These are phyloP conservation scores for Mucor plumbeus DNA, from an alignment of 371 early-diverging fungal genomes.

Conservation along the genomic window DNA sequence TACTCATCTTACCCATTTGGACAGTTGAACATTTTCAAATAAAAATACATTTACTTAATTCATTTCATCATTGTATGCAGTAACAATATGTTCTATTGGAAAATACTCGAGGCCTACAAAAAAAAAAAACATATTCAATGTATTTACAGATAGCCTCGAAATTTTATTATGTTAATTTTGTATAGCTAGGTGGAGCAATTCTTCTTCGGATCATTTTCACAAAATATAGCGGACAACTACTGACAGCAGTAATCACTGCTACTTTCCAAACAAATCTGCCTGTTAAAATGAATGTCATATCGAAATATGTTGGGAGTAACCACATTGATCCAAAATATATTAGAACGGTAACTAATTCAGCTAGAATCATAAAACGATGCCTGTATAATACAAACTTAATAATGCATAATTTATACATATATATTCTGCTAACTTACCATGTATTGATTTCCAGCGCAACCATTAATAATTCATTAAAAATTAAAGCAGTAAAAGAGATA, in stretches of 20 bases:
- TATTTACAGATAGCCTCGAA: neutral
- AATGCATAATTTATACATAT: too few species aligned
- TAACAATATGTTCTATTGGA: too few species aligned
- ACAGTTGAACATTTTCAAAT: neutral
- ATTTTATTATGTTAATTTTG: conserved; percentile 57
- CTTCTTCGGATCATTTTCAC: conserved; percentile 72
- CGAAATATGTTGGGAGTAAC: conserved; percentile 89
- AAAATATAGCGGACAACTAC: conserved; percentile 83
- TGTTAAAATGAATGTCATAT: conserved; percentile 87
- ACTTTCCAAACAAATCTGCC: conserved; percentile 89
- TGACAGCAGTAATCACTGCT: conserved; percentile 86
- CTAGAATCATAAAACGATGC: conserved; percentile 84
- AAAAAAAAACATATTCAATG: too few species aligned
- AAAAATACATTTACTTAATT: neutral
- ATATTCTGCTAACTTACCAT: conserved; percentile 58
- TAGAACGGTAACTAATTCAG: conserved; percentile 81
- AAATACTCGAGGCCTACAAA: too few species aligned
- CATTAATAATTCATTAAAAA: conserved; percentile 99
- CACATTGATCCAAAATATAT: conserved; percentile 91
- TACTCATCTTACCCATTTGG: too few species aligned
- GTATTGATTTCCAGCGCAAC: conserved; percentile 94
- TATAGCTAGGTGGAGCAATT: conserved; percentile 80
- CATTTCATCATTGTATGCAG: too few species aligned
- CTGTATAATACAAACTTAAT: conserved; percentile 14
- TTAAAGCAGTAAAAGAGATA: conserved; percentile 95